phyloP scores from a whole-genome alignment of 2,329 filamentous ascomycete species.

The Pseudocercospora eumusae region DNA sequence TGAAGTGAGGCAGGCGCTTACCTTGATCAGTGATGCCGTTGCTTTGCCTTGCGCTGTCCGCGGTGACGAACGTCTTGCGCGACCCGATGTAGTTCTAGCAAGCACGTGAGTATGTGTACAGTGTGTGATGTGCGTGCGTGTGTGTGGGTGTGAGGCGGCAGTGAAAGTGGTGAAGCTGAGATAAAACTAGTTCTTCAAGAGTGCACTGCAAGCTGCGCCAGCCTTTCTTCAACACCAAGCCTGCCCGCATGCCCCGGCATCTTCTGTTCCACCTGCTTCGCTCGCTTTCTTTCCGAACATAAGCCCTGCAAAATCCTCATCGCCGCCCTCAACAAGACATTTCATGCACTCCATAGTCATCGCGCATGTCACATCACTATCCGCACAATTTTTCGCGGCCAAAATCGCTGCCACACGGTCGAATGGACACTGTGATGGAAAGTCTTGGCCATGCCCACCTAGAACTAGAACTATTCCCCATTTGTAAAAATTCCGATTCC shows the following conservation, averaged over 20 bases:
- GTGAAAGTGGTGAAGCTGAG: no score
- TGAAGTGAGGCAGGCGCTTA: slow-evolving; percentile 8
- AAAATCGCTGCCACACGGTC: background rate
- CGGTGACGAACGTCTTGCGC: background rate
- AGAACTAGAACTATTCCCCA: no score
- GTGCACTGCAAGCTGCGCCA: no score
- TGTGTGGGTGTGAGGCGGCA: no score
- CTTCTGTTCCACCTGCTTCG: background rate
- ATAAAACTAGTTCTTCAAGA: background rate
- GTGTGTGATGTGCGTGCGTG: no score
- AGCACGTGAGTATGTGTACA: background rate
- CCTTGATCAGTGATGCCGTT: no score
- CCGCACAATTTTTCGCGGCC: background rate
- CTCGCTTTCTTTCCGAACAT: slow-evolving; percentile 5
- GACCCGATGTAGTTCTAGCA: background rate
- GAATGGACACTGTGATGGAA: slow-evolving; percentile 16
- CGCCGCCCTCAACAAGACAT: background rate
- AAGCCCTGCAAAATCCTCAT: background rate
- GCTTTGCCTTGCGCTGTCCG: background rate
- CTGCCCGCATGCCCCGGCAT: no score
- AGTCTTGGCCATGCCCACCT: slow-evolving; percentile 14
- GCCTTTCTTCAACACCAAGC: no score
- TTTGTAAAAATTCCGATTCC: background rate
- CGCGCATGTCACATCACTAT: background rate
- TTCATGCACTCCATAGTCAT: background rate